phyloP scores from a whole-genome alignment of 768 basidiomycete genomes.

The Megacollybia marginata region DNA sequence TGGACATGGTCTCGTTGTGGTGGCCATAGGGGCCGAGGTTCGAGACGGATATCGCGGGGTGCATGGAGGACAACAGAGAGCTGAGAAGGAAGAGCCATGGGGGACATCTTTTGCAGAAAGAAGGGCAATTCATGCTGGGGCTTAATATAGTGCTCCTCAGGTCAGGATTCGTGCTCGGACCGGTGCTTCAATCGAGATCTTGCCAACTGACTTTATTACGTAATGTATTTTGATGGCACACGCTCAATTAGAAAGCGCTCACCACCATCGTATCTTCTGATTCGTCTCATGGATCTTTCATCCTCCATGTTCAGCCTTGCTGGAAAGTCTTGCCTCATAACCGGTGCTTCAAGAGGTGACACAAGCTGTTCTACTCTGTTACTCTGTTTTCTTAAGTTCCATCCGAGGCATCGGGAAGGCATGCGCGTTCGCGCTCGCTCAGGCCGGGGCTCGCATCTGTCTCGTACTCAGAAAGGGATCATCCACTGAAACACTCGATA shows the following conservation, averaged over 20 bases:
- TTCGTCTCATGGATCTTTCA: constrained; percentile 37
- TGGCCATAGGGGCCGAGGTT: constrained; percentile 64
- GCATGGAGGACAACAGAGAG: constrained; percentile 79
- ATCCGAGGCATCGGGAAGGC: constrained; percentile 41
- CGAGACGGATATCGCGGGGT: constrained; percentile 73
- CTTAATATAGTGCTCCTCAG: too few relatives aligned
- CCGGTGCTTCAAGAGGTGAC: constrained; percentile 71
- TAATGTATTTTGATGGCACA: too few relatives aligned
- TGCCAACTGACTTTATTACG: too few relatives aligned
- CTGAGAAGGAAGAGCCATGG: constrained; percentile 41
- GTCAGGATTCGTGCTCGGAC: too few relatives aligned
- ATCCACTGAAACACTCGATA: neutral
- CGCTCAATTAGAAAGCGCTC: too few relatives aligned
- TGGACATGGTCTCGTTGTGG: constrained; percentile 72
- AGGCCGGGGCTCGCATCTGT: constrained; percentile 41
- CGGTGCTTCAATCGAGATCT: too few relatives aligned
- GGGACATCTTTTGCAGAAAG: constrained; percentile 22
- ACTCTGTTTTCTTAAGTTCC: constrained; percentile 3
- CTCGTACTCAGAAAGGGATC: constrained; percentile 31
- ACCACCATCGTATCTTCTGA: too few relatives aligned
- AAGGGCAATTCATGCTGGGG: too few relatives aligned
- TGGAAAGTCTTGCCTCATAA: constrained; percentile 67
- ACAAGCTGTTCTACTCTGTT: constrained; percentile 13
- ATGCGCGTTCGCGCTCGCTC: constrained; percentile 39
- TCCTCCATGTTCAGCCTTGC: constrained; percentile 60